Base-by-base conservation (phyloP, 768 basidiomycete genomes). In the Kwoniella botswanensis region DNA sequence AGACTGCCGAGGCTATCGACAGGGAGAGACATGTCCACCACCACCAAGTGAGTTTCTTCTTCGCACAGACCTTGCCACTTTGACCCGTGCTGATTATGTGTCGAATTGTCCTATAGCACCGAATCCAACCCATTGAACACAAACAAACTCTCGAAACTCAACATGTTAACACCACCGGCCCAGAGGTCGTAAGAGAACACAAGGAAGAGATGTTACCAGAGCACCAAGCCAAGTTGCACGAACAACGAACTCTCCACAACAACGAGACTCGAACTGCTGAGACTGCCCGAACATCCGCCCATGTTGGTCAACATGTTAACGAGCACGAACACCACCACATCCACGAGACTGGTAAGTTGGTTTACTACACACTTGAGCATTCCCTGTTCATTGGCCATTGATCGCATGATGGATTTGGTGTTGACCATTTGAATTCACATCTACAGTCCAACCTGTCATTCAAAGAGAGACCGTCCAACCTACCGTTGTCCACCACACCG, bases 291-390 rank as follows among this genome's bases (percentile, higher is more conserved):
- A 74, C 75, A 21, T 60, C 44, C 18, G 79, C 70, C 24, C 72
- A 79, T 69, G 67, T 79, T 56, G 81, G 79, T 53, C 71, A 72
- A 29, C 78, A 80, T 71, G 79, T 81, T 57, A 78, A 79, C 77
- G 76, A 83, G 74, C 84, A 84, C 73, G 80, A 83, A 64, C 83
- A 83, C 79, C 84, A 82, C 80, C 80, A 82, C 76, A 82, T 84
- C 71, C 79, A 80, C 73, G 79, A 80, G 74, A 80, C 79, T 43
- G 46, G 71, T 75, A 21, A 63, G 73, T 68, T 26, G 26, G 26
- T 26, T 26, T 26, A 2, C 26, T 26, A 3, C 26, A 26, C 26
- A 26, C 26, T 26, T 26, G 26, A 26, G 26, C 26, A 26, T 26
- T 26, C 26, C 26, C 26, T 26, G 26, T 26, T 26, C 26, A 26